A percentile compares a stretch with the other conserved stretches of the same genome.
phyloP scores from a whole-genome alignment of 345 rosid genomes.

The Reutealis trisperma region DNA sequence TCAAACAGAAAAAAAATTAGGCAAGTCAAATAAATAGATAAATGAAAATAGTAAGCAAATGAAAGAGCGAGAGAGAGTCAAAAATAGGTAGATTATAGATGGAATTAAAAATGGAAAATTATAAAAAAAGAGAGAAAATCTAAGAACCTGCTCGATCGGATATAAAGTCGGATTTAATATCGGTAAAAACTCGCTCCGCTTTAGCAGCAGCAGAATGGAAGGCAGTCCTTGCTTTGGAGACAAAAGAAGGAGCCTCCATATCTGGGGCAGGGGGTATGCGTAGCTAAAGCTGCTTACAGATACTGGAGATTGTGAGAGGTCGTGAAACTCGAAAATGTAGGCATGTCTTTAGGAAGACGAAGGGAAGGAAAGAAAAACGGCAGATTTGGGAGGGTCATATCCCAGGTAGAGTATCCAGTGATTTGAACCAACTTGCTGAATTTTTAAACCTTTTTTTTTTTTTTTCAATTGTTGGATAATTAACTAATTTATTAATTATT shows the following conservation, averaged over 20 bases:
- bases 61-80: slow-evolving; percentile 3
- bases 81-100: slow-evolving; percentile 7
- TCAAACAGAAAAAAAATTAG: not conserved
- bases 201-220: slow-evolving; percentile 94
- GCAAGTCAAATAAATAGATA: not conserved
- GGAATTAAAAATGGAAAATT: not conserved
- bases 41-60: slow-evolving; percentile 2
- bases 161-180: slow-evolving; percentile 57
- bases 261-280: slow-evolving; percentile 39
- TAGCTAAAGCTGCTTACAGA: slow-evolving; percentile 20
- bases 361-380: not conserved
- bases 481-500: not conserved
- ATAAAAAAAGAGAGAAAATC: slow-evolving; percentile 8
- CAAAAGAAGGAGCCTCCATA: slow-evolving; percentile 78
- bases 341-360: slow-evolving; percentile 7
- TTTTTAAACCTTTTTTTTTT: too few species aligned
- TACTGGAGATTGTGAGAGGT: not conserved
- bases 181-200: slow-evolving; percentile 92
- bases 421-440: not conserved
- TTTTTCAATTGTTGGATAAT: too few species aligned
- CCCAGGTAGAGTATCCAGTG: too few species aligned
- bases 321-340: slow-evolving; percentile 4
- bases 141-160: slow-evolving; percentile 67
- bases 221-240: slow-evolving; percentile 85
- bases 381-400: not conserved